Percentiles rank a stretch among this genome's conserved stretches.
Evolutionary conservation across 192 early-diverging fungal genomes (phyloP).

Genomic region (Oehlia diaphana): DNA sequence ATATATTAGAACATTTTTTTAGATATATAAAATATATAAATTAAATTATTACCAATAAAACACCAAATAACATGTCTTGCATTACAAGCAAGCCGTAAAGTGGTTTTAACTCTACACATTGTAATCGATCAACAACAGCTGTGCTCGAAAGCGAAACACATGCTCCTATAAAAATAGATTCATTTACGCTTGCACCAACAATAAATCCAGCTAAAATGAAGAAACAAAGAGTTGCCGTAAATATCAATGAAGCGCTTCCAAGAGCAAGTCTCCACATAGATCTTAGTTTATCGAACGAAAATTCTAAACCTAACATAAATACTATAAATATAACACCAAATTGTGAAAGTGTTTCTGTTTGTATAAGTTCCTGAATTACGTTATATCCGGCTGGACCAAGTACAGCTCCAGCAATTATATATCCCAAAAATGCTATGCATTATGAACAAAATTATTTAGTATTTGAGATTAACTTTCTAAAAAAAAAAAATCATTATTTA

Average conservation of each 20-base stretch:
- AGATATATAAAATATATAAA: conserved; percentile 2
- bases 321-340: conserved; percentile 59
- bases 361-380: conserved; percentile 49
- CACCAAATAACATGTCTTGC: conserved; percentile 55
- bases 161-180: conserved; percentile 51
- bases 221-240: conserved; percentile 41
- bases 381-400: conserved; percentile 49
- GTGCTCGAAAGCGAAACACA: conserved; percentile 53
- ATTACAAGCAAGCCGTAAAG: conserved; percentile 58
- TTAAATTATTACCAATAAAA: conserved; percentile 52
- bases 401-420: conserved; percentile 54
- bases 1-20: conserved; percentile 4
- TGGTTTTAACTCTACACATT: conserved; percentile 47
- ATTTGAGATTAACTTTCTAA: not conserved
- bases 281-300: conserved; percentile 52
- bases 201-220: conserved; percentile 41
- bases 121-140: conserved; percentile 52
- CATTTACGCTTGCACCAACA: conserved; percentile 38
- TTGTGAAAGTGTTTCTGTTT: conserved; percentile 55
- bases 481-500: conserved; percentile 1
- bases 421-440: conserved; percentile 58
- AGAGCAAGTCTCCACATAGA: conserved; percentile 51
- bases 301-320: conserved; percentile 60
- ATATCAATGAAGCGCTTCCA: conserved; percentile 45
- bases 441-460: conserved; percentile 24